Percentiles rank a stretch among this genome's conserved stretches.
phyloP scores from a whole-genome alignment of 2,329 filamentous ascomycete genomes.

The Cladophialophora carrionii region DNA sequence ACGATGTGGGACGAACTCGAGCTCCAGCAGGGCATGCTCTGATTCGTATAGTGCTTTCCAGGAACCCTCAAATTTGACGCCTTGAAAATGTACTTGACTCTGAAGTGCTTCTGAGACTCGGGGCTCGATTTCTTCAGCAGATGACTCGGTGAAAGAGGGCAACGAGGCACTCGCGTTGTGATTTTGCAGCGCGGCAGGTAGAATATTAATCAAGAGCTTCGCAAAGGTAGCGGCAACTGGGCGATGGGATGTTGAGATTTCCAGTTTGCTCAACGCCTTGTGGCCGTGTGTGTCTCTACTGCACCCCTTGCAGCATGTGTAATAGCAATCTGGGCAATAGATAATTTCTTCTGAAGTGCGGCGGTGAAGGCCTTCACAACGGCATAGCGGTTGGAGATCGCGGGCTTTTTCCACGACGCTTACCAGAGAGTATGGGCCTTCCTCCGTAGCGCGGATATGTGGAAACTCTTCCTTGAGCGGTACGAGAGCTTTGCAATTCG shows the following conservation, averaged over 20 bases:
- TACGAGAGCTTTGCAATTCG: not conserved
- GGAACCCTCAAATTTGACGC: constrained; percentile 41
- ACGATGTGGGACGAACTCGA: constrained; percentile 22
- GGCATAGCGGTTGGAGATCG: constrained; percentile 52
- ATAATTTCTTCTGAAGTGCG: constrained; percentile 41
- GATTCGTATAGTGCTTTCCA: constrained; percentile 51
- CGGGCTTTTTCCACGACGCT: constrained; percentile 11
- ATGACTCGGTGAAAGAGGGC: not conserved
- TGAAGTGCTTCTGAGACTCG: constrained; percentile 39
- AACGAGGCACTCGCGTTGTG: not conserved
- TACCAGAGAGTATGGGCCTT: constrained; percentile 5
- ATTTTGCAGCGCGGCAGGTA: constrained; percentile 19
- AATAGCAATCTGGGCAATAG: constrained; percentile 29
- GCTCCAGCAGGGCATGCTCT: constrained; percentile 22
- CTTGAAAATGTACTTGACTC: constrained; percentile 43
- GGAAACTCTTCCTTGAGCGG: not conserved
- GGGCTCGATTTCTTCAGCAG: constrained; percentile 31
- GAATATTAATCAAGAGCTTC: constrained; percentile 1
- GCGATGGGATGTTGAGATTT: not conserved
- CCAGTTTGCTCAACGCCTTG: constrained; percentile 12
- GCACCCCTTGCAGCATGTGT: constrained; percentile 32
- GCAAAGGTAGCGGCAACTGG: constrained; percentile 14
- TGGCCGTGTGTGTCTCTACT: constrained; percentile 23
- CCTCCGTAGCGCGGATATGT: not conserved
- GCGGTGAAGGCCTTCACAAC: constrained; percentile 58